Conservation (phyloP, 2,329 filamentous ascomycete species). For the Cordyceps farinosa region DNA sequence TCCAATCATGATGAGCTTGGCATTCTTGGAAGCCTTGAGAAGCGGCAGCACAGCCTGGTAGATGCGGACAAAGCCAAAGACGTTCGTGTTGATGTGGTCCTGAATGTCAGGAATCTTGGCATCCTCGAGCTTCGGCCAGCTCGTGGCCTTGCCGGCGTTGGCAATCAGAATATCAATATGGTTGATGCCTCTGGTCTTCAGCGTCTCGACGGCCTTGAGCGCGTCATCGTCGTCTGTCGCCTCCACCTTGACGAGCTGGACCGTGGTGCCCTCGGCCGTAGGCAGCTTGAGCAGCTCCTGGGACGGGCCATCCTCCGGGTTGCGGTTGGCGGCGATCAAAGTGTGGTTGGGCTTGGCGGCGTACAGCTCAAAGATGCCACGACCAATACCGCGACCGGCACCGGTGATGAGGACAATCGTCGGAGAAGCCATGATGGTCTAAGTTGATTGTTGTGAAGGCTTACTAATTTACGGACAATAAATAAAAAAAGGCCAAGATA, state of each 20-base stretch:
- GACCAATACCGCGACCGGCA: slow-evolving; percentile 37
- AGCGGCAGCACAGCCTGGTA: slow-evolving; percentile 43
- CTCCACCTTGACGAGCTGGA: slow-evolving; percentile 44
- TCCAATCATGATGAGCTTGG: slow-evolving; percentile 39
- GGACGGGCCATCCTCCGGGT: slow-evolving; percentile 28
- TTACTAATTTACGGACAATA: too few species aligned
- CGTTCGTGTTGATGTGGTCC: slow-evolving; percentile 40
- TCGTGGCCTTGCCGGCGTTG: slow-evolving; percentile 44
- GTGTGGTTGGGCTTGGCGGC: slow-evolving; percentile 55
- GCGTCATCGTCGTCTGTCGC: slow-evolving; percentile 32
- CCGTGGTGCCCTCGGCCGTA: slow-evolving; percentile 30
- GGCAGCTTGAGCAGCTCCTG: slow-evolving; percentile 34
- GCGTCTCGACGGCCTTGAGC: slow-evolving; percentile 29
- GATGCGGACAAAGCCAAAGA: slow-evolving; percentile 38
- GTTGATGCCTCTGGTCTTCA: slow-evolving; percentile 34
- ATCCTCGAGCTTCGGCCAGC: slow-evolving; percentile 30
- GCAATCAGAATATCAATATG: slow-evolving; percentile 49
- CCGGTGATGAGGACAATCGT: slow-evolving; percentile 33
- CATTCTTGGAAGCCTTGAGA: slow-evolving; percentile 31
- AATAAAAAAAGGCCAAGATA: neutral
- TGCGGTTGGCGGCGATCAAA: slow-evolving; percentile 38
- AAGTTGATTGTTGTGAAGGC: too few species aligned
- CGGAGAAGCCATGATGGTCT: neutral
- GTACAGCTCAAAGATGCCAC: slow-evolving; percentile 32
- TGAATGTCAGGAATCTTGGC: slow-evolving; percentile 33